Percentiles rank a stretch among this genome's conserved stretches.
Conservation (phyloP, 2,329 filamentous ascomycete genomes). For the Microsporum ferrugineum region DNA sequence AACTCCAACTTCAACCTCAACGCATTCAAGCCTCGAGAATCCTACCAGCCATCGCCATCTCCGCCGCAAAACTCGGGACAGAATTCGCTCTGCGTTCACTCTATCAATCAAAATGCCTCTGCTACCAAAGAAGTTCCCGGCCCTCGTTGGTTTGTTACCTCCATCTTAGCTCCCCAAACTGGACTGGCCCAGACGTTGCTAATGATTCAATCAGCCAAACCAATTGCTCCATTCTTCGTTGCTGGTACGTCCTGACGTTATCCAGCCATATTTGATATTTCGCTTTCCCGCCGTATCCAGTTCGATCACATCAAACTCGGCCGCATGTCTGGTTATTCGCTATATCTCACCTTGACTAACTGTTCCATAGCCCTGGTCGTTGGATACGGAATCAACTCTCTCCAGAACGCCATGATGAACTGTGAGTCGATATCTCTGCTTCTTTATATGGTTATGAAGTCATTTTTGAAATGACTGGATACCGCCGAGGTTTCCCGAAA, state of each 20-base stretch:
- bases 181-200: conserved; percentile 23
- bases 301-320: background rate
- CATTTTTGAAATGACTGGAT: background rate
- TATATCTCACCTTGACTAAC: conserved; percentile 3
- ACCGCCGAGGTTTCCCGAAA: background rate
- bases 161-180: conserved; percentile 13
- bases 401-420: conserved; percentile 63
- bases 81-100: background rate
- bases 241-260: conserved; percentile 59
- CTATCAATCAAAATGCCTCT: conserved; percentile 55
- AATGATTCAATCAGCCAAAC: conserved; percentile 53
- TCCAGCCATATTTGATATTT: background rate
- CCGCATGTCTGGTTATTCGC: background rate
- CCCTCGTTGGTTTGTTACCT: conserved; percentile 57
- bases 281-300: background rate
- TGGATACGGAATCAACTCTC: conserved; percentile 81
- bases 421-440: conserved; percentile 45
- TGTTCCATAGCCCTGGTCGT: conserved; percentile 56
- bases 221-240: conserved; percentile 85
- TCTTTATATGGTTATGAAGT: background rate
- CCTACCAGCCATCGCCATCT: conserved; percentile 14
- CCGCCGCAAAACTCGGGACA: conserved; percentile 13
- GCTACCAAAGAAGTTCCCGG: conserved; percentile 75
- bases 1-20: conserved; percentile 7
- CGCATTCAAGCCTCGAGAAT: background rate